phyloP scores from a whole-genome alignment of 2,329 filamentous ascomycete genomes.

The Fusarium beomiforme region DNA sequence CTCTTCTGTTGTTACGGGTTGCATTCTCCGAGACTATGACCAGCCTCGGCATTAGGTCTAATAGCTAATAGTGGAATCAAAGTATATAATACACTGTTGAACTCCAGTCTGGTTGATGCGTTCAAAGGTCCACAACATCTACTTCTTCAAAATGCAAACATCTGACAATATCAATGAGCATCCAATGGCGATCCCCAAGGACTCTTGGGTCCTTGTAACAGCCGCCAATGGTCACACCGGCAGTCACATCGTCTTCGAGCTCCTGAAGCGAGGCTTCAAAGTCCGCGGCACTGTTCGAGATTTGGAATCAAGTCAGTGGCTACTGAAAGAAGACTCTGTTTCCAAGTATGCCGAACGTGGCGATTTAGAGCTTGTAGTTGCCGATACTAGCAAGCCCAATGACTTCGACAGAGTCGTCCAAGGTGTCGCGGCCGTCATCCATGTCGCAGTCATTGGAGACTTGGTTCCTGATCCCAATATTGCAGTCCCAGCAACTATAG shows the following conservation, averaged over 20 bases:
- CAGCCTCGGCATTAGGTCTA: no score
- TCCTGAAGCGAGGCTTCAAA: slow-evolving; percentile 29
- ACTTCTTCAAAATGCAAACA: not conserved
- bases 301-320: slow-evolving; percentile 18
- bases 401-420: slow-evolving; percentile 26
- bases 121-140: rapidly evolving
- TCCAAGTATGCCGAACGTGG: not conserved
- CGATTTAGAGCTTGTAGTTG: slow-evolving; percentile 18
- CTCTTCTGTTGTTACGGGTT: rapidly evolving
- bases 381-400: slow-evolving; percentile 17
- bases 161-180: not conserved
- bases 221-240: slow-evolving; percentile 30
- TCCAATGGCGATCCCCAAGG: slow-evolving; percentile 9
- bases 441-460: slow-evolving; percentile 26
- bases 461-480: slow-evolving; percentile 26
- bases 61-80: rapidly evolving
- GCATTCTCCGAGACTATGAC: no score
- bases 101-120: rapidly evolving
- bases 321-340: slow-evolving; percentile 11
- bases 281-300: slow-evolving; percentile 29
- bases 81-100: not conserved
- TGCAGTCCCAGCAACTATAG: slow-evolving; percentile 17
- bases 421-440: slow-evolving; percentile 24
- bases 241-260: slow-evolving; percentile 23
- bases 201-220: slow-evolving; percentile 31